Evolutionary conservation across 352 stramenopile genomes (phyloP), one percentile per base, ranked within the genome.

Genomic region (Phytopythium mirpurense): DNA sequence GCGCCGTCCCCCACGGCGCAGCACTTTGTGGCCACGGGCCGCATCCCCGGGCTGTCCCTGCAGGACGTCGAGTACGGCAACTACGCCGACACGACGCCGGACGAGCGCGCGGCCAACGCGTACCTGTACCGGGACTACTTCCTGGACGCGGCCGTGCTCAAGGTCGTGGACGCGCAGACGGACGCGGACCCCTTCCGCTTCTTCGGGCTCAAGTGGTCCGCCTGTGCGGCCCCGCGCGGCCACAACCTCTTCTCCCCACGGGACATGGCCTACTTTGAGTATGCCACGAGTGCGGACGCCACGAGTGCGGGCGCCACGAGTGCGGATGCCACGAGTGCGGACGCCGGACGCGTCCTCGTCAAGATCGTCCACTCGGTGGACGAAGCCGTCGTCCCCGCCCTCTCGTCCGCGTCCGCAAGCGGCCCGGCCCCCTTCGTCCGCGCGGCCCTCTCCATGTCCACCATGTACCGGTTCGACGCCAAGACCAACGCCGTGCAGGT

Each of bases 121-220:
- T 78, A 84, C 47, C 51, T 85, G 43, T 84, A 72, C 54, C 60
- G 70, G 11, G 78, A 88, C 32, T 71, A 74, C 53, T 88, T 88
- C 50, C 51, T 91, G 26, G 81, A 91, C 54, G 81, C 78, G 1
- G 81, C 69, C 2, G 68, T 90, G 48, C 68, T 90, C n/a, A 56
- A 77, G n/a, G 57, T 76, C 4, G 67, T 82, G 10, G 77, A 88
- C 52, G 67, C 71, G 9, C 72, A 84, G 62, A 82, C 63, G 7
- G 67, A 78, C 2, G 68, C 75, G 56, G 80, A 90, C 38, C 58
- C 66, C 36, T 90, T 90, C 56, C 63, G 65, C 37, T 88, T 88
- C 50, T 88, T 86, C 52, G 80, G 80, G n/a, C 63, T 90, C 42
- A 90, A 90, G 56, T 90, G 80, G 80, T 66, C 83, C 42, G 75